Evolutionary conservation across 139 green algal genomes (phyloP), one percentile per base, ranked within the genome.

Genomic region (Eudorina sp.): DNA sequence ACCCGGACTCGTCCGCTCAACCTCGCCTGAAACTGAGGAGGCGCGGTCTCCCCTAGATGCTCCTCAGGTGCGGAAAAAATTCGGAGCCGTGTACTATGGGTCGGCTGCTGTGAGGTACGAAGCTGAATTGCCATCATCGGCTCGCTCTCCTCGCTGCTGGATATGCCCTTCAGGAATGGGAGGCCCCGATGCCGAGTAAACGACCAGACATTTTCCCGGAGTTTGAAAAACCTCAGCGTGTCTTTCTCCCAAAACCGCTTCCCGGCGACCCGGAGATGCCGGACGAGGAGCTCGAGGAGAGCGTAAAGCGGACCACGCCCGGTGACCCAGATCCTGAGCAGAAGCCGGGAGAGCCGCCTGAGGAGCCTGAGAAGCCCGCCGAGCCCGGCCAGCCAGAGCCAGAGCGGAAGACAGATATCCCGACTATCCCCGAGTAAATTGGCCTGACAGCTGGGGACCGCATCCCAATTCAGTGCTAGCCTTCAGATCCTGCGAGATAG

Each of bases 201-300:
- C 89, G 97, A 2, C 97, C 97, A 53, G 97, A 99, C 90, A 97
- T 98, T 70, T 97, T 98, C 68, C 97, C 97, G 16, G 97, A 99
- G 84, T 98, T 98, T 95, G 97, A 99, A 74, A 98, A 97, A 92
- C 91, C 97, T 74, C 94, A 98, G 75, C 91, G 91, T 11, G 93
- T 96, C 27, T 92, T 95, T 45, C 89, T 97, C 48, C 94, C 94
- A 36, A 95, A 98, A 64, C 91, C 92, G 41, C 89, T 96, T 66
- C 94, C 95, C 27, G 96, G 96, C 19, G 97, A 99, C 87, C 97
- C 97, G n/a, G 96, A 98, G 91, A 91, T 96, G 88, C 96, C 97
- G 9, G 96, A 99, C 79, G 96, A 98, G 74, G 97, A 99, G 91
- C 90, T 95, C 36, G 95, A 99, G 88, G 95, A 98, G 81, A 83